Evolutionary conservation across 192 early-diverging fungal species (phyloP).

Genomic region (Entophlyctis luteolus): DNA sequence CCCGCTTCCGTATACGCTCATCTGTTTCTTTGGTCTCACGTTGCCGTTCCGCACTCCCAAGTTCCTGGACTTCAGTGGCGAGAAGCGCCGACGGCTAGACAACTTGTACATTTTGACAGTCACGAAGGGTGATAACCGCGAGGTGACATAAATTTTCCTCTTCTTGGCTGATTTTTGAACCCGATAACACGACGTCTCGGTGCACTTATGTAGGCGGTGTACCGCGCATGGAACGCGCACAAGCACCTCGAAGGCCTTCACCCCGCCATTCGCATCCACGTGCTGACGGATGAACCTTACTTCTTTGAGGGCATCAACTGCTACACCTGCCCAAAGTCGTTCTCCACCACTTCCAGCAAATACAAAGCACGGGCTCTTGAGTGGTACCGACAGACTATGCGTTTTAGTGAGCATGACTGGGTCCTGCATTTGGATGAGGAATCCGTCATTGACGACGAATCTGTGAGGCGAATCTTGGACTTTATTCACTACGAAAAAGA

Average conservation of each 20-base stretch:
- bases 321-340: slow-evolving; percentile 53
- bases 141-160: not conserved
- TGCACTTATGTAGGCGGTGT: slow-evolving; percentile 33
- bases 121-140: slow-evolving; percentile 55
- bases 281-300: slow-evolving; percentile 58
- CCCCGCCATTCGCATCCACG: slow-evolving; percentile 54
- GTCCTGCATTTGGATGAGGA: slow-evolving; percentile 59
- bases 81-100: slow-evolving; percentile 39
- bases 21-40: slow-evolving; percentile 55
- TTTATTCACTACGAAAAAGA: slow-evolving; percentile 50
- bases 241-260: slow-evolving; percentile 52
- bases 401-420: slow-evolving; percentile 55
- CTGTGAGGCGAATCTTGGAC: slow-evolving; percentile 38
- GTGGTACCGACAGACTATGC: slow-evolving; percentile 57
- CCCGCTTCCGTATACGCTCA: slow-evolving; percentile 55
- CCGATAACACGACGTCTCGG: not conserved
- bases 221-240: slow-evolving; percentile 53
- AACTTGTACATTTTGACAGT: slow-evolving; percentile 60
- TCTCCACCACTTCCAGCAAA: slow-evolving; percentile 38
- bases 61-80: slow-evolving; percentile 40
- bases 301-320: slow-evolving; percentile 56
- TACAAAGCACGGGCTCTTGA: slow-evolving; percentile 60
- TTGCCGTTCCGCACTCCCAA: slow-evolving; percentile 57
- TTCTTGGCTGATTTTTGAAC: not conserved
- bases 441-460: slow-evolving; percentile 51